Evolutionary conservation across 176 grass and related monocot species (phyloP), one percentile per base, ranked within the genome.

Genomic region (Carex cristatella): DNA sequence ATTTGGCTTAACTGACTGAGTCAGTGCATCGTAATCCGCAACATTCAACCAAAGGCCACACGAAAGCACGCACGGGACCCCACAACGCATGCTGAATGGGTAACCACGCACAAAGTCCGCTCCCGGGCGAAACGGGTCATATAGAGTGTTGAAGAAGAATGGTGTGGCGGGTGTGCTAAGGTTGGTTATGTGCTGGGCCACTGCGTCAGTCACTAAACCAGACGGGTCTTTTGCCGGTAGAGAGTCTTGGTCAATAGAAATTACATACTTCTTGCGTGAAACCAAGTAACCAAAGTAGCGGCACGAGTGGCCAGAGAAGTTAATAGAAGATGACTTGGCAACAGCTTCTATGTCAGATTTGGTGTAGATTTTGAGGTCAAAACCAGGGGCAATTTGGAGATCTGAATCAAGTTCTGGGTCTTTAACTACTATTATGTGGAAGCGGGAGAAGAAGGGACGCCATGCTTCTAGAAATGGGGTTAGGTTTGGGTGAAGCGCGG

Each of bases 61-160:
- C 1, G 96, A 99, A 72, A 99, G 86, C 70, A 81, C 84, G 65
- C 91, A 95, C 16, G 93, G 91, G n/a, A 92, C 93, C 7, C 94
- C 94, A 33, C 84, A 87, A 0, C 96, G 91, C 89, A 95, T 71
- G 81, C 96, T 99, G 69, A 99, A 99, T 59, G 94, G 96, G 85
- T 95, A 99, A 23, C 96, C 96, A 65, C 96, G 96, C 76, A 99
- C 96, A 74, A 99, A 99, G 74, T 99, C 96, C 59, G 93, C 85
- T 68, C 93, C 96, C 63, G 93, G 72, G 5, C 89, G 77, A 88
- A 80, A 99, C 53, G 93, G 96, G 62, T 99, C 94, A 37, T 97
- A 97, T 7, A 97, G 88, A 2, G 94, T 97, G 88, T 97, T 97
- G 91, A 97, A 97, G 81, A 97, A 97, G 84, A 94, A 94, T 61